phyloP scores from a whole-genome alignment of 768 basidiomycete species.

The Kwoniella shandongensis region DNA sequence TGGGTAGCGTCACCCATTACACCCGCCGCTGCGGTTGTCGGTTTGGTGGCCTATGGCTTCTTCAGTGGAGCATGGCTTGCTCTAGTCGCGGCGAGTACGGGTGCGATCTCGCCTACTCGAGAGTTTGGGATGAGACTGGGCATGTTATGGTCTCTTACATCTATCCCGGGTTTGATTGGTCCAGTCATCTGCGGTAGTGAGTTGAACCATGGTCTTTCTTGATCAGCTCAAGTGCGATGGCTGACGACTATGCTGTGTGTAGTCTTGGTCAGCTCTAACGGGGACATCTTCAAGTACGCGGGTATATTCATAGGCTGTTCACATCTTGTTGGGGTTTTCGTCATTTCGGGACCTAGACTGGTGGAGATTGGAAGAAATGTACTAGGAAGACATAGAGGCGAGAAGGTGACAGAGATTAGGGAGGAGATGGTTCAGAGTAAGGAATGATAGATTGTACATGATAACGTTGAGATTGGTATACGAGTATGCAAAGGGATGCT shows the following conservation, averaged over 20 bases:
- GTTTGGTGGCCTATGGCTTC: constrained; percentile 42
- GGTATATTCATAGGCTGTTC: constrained; percentile 37
- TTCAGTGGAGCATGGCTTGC: constrained; percentile 46
- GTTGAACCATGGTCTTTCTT: constrained; percentile 4
- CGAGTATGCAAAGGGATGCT: no score
- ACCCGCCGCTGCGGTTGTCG: constrained; percentile 36
- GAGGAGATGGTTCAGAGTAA: no score
- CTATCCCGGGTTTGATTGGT: constrained; percentile 36
- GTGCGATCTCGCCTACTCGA: constrained; percentile 39
- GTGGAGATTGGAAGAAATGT: constrained; percentile 10
- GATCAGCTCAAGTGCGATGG: not conserved
- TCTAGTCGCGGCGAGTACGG: constrained; percentile 42
- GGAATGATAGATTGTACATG: no score
- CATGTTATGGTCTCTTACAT: constrained; percentile 44
- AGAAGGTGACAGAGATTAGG: not conserved
- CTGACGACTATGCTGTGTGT: not conserved
- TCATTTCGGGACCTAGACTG: constrained; percentile 26
- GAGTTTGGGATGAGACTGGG: constrained; percentile 51
- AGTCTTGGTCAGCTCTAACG: constrained; percentile 8
- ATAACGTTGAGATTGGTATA: no score
- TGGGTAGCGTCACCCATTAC: constrained; percentile 38
- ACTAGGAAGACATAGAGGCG: not conserved
- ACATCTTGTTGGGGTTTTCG: constrained; percentile 28
- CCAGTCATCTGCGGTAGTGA: constrained; percentile 44
- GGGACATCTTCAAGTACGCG: constrained; percentile 29